These are phyloP conservation scores for Prunus davidiana DNA, from an alignment of 306 rosid species.

Conservation along the genomic window DNA sequence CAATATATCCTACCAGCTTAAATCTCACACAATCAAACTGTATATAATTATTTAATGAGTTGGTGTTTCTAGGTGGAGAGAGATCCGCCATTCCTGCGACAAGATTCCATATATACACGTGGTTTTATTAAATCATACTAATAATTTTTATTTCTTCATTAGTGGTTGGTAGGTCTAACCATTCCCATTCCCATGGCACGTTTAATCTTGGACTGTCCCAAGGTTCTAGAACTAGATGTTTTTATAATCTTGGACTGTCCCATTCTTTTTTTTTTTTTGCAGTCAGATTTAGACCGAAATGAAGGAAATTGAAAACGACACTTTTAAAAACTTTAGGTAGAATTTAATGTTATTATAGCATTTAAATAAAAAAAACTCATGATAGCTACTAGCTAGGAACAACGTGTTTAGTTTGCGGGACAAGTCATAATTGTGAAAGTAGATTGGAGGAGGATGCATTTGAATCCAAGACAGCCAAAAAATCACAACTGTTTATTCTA, in stretches of 20 bases:
- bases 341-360: too few relatives aligned
- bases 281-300: too few relatives aligned
- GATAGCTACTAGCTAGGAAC: too few relatives aligned
- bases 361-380: too few relatives aligned
- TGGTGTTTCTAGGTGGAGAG: slow-evolving; percentile 16
- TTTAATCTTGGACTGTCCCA: not conserved
- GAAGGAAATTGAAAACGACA: too few relatives aligned
- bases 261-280: not conserved
- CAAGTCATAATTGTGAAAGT: too few relatives aligned
- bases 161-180: slow-evolving; percentile 30
- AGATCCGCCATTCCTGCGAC: slow-evolving; percentile 21
- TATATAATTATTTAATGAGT: not conserved
- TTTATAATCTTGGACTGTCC: not conserved
- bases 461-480: too few relatives aligned
- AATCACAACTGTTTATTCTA: too few relatives aligned
- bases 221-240: slow-evolving; percentile 14
- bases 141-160: not conserved
- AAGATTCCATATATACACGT: slow-evolving; percentile 13
- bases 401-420: too few relatives aligned
- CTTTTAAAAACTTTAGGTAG: too few relatives aligned
- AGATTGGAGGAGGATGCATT: too few relatives aligned
- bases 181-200: slow-evolving; percentile 9
- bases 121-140: slow-evolving; percentile 7
- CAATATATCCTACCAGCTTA: slow-evolving; percentile 18
- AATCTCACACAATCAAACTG: not conserved